phyloP scores from a whole-genome alignment of 805 yeast genomes.

The Suhomyces emberorum region DNA sequence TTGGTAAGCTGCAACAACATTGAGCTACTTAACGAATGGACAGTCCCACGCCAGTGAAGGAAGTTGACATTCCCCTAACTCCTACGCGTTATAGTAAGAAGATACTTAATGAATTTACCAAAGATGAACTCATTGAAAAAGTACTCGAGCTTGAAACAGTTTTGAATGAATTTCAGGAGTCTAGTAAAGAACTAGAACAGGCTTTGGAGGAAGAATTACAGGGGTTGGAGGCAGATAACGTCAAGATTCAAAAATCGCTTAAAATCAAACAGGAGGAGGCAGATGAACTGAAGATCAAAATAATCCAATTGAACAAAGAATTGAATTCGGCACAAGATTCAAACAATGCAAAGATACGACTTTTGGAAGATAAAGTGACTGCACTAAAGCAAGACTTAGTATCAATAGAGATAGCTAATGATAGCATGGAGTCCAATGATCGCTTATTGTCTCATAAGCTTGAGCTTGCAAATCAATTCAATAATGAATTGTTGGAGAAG shows the following conservation, averaged over 20 bases:
- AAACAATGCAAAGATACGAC: conserved; percentile 10
- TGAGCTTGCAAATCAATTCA: conserved; percentile 33
- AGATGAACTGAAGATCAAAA: conserved; percentile 13
- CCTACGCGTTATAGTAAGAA: conserved; percentile 10
- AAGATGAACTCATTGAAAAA: conserved; percentile 23
- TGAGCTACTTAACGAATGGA: conserved; percentile 5
- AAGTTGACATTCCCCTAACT: conserved; percentile 8
- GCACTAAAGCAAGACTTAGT: conserved; percentile 31
- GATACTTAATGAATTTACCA: conserved; percentile 8
- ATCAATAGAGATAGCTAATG: conserved; percentile 42
- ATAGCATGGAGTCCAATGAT: conserved; percentile 37
- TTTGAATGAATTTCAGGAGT: conserved; percentile 40
- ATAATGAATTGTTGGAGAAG: conserved; percentile 41
- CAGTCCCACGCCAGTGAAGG: conserved; percentile 11
- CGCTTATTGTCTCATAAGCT: conserved; percentile 33
- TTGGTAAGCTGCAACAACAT: neutral
- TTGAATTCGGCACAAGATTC: conserved; percentile 15
- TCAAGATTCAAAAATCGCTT: conserved; percentile 13
- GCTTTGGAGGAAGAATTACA: conserved; percentile 44
- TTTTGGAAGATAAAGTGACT: conserved; percentile 17
- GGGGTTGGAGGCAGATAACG: conserved; percentile 27
- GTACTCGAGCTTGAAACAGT: conserved; percentile 37
- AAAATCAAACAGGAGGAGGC: conserved; percentile 19
- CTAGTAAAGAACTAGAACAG: conserved; percentile 42
- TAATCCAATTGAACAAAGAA: conserved; percentile 17